phyloP scores from a whole-genome alignment of 2,329 filamentous ascomycete genomes.

The Penicillium expansum region DNA sequence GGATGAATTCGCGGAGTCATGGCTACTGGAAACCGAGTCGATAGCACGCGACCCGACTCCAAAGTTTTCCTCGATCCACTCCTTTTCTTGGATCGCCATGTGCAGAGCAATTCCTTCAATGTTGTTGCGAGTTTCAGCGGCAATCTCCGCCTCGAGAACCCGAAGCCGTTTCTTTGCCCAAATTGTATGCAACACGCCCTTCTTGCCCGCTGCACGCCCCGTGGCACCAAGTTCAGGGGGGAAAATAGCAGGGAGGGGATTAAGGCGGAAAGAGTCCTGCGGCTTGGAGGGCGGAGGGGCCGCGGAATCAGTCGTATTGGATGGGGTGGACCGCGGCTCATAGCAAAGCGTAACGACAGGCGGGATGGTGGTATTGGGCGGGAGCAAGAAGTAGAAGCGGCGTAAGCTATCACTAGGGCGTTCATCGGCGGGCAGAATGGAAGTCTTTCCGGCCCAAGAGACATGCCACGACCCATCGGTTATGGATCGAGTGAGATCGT shows the following conservation, averaged over 20 bases:
- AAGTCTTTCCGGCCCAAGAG: constrained; percentile 77
- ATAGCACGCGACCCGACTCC: constrained; percentile 53
- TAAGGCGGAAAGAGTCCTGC: constrained; percentile 59
- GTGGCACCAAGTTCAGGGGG: constrained; percentile 69
- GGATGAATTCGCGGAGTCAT: constrained; percentile 24
- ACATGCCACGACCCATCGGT: constrained; percentile 66
- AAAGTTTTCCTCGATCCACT: constrained; percentile 84
- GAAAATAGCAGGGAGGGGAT: constrained; percentile 84
- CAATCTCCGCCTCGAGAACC: constrained; percentile 74
- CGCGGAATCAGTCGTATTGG: no score
- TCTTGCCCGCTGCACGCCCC: constrained; percentile 64
- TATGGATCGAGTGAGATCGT: constrained; percentile 47
- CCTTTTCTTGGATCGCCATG: constrained; percentile 78
- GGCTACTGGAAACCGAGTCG: constrained; percentile 30
- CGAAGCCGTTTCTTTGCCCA: constrained; percentile 83
- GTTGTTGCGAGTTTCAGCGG: constrained; percentile 68
- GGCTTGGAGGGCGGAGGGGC: no score
- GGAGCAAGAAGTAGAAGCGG: constrained; percentile 77
- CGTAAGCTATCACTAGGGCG: constrained; percentile 53
- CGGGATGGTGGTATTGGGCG: constrained; percentile 69
- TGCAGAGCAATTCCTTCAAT: constrained; percentile 77
- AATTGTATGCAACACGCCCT: constrained; percentile 81
- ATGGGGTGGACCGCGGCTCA: no score
- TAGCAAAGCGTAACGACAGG: constrained; percentile 67
- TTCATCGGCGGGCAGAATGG: constrained; percentile 66